Evolutionary conservation across 202 grass and related monocot genomes (phyloP).

Genomic region (Zizania palustris): DNA sequence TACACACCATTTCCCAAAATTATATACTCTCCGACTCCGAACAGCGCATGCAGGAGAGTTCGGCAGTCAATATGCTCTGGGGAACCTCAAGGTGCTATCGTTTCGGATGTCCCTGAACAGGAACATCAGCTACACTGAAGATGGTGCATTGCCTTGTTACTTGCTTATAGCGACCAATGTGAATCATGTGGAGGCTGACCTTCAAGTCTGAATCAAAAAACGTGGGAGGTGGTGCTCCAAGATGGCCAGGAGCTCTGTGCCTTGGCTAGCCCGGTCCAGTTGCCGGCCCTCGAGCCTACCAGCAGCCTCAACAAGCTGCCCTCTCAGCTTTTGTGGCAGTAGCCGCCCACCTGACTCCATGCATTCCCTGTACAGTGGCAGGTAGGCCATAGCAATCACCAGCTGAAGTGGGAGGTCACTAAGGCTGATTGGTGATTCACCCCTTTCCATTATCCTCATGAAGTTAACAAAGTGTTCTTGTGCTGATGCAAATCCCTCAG

Average conservation of each 20-base stretch:
- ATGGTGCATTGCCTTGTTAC: slow-evolving; percentile 35
- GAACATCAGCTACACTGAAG: slow-evolving; percentile 26
- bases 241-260: slow-evolving; percentile 72
- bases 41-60: slow-evolving; percentile 47
- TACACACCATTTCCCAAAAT: slow-evolving; percentile 49
- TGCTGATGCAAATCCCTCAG: slow-evolving; percentile 50
- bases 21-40: slow-evolving; percentile 50
- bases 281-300: slow-evolving; percentile 59
- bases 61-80: slow-evolving; percentile 32
- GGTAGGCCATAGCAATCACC: slow-evolving; percentile 83
- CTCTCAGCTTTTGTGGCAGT: slow-evolving; percentile 86
- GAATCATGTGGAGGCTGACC: not conserved
- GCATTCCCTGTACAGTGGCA: slow-evolving; percentile 89
- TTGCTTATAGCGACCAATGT: slow-evolving; percentile 13
- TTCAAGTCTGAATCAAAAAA: slow-evolving; percentile 62
- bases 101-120: slow-evolving; percentile 27
- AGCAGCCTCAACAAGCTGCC: slow-evolving; percentile 91
- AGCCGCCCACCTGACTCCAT: slow-evolving; percentile 54
- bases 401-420: slow-evolving; percentile 64
- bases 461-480: slow-evolving; percentile 84
- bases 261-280: slow-evolving; percentile 59
- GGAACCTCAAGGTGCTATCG: slow-evolving; percentile 38
- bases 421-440: slow-evolving; percentile 64
- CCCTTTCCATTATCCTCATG: slow-evolving; percentile 76
- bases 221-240: slow-evolving; percentile 82